Base-by-base conservation (phyloP, 352 stramenopile genomes). In the Globisporangium parvum region DNA sequence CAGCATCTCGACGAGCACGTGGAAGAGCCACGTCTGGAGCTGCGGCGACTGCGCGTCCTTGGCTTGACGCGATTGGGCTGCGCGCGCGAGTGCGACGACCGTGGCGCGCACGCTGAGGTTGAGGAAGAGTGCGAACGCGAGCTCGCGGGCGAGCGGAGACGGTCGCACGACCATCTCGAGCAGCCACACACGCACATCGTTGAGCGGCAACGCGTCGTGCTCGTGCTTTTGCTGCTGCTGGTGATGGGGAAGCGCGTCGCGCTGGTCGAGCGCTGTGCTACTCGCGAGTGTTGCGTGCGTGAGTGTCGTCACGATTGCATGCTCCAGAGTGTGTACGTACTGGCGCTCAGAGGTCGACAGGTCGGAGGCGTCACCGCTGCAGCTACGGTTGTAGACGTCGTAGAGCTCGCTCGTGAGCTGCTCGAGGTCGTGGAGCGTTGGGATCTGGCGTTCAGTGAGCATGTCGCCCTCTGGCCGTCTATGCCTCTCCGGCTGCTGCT, bases 111-210 rank as follows among this genome's bases (percentile, higher is more conserved):
- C 18, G 24, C 57, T 67, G 2, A 65, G 41, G 18, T 68, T 57
- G 33, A 70, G n/a, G 33, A 85, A 57, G 50, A 85, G 47, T 0
- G 59, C 62, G 56, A 85, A 71, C n/a, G 71, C 71, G n/a, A 85
- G 55, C 33, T 64, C 55, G 40, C 74, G 52, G 33, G 69, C 66
- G 1, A 73, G 55, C 23, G 63, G 21, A 18, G 62, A 58, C 3
- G 71, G 67, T 11, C 69, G 73, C 31, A 81, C 70, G 28, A 58
- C 69, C 39, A 81, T 45, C 35, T 78, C 70, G 20, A 85, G 55
- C 15, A 85, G 47, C 48, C 70, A 76, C 15, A 78, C 61, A 26
- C 57, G 53, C 14, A 77, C 69, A 15, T 57, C 37, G 39, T 28
- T 55, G 21, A 65, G 28, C 8, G 52, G 23, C 17, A 45, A 14